These are phyloP conservation scores for Lepidium sativum DNA, from an alignment of 345 rosid genomes.

Conservation along the genomic window DNA sequence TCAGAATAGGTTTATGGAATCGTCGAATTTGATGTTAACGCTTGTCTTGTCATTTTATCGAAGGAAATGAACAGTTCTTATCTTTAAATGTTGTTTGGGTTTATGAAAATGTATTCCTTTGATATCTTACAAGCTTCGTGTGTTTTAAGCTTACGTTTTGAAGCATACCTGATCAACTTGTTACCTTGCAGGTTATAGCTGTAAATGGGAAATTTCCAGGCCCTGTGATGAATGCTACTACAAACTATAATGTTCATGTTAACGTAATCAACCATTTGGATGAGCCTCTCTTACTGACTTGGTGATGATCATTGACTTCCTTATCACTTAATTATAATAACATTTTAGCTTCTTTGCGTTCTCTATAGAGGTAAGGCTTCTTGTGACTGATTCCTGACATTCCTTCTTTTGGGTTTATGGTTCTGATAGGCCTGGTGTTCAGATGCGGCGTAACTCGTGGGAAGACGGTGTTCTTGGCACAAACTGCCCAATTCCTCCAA, in stretches of 20 bases:
- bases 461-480: conserved; percentile 90
- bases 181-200: conserved; percentile 63
- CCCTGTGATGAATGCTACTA: conserved; percentile 55
- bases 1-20: neutral
- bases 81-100: neutral
- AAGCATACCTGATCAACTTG: neutral
- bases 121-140: neutral
- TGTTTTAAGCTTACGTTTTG: neutral
- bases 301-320: conserved; percentile 33
- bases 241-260: conserved; percentile 60
- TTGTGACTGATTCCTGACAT: neutral
- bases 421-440: conserved; percentile 67
- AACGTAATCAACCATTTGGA: conserved; percentile 62
- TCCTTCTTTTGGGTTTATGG: neutral
- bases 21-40: neutral
- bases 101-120: neutral
- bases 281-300: conserved; percentile 72
- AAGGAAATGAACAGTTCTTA: neutral
- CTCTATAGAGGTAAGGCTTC: neutral
- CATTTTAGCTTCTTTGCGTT: neutral
- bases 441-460: conserved; percentile 90
- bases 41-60: neutral
- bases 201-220: conserved; percentile 75
- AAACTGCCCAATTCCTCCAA: conserved; percentile 64
- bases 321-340: neutral